Evolutionary conservation across 768 basidiomycete genomes (phyloP).

Genomic region (Termitomyces sp.): DNA sequence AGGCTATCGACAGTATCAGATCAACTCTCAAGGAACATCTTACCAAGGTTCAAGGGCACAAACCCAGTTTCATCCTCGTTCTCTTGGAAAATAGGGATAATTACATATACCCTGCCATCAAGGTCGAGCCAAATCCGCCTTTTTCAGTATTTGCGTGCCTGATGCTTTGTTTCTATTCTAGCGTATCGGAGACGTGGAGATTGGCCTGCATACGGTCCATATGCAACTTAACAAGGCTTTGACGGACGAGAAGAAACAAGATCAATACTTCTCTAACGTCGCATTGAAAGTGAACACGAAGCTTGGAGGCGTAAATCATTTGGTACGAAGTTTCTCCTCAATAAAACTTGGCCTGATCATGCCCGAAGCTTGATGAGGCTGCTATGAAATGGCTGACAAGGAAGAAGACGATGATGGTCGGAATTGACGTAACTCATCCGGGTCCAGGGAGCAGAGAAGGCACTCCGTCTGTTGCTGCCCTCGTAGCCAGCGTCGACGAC

Average conservation of each 20-base stretch:
- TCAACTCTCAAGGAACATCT: constrained; percentile 29
- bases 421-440: constrained; percentile 82
- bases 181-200: constrained; percentile 63
- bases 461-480: constrained; percentile 78
- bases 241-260: constrained; percentile 48
- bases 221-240: constrained; percentile 64
- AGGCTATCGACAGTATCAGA: constrained; percentile 37
- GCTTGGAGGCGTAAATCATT: constrained; percentile 76
- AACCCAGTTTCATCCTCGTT: constrained; percentile 66
- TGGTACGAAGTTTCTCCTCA: constrained; percentile 21
- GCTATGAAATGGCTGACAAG: constrained; percentile 63
- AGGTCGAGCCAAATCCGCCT: constrained; percentile 28
- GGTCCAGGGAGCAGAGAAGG: constrained; percentile 61
- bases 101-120: constrained; percentile 76
- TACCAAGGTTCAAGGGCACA: constrained; percentile 14
- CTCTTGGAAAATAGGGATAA: constrained; percentile 65
- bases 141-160: background rate
- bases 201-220: constrained; percentile 76
- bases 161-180: constrained; percentile 12
- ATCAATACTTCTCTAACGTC: constrained; percentile 80
- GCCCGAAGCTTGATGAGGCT: constrained; percentile 39
- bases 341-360: background rate
- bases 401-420: constrained; percentile 75
- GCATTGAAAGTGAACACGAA: constrained; percentile 82
- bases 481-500: constrained; percentile 71